Percentiles rank a stretch among this genome's conserved stretches.
Conservation (phyloP, 202 grass and related monocot genomes). For the Hordeum pubiflorum region DNA sequence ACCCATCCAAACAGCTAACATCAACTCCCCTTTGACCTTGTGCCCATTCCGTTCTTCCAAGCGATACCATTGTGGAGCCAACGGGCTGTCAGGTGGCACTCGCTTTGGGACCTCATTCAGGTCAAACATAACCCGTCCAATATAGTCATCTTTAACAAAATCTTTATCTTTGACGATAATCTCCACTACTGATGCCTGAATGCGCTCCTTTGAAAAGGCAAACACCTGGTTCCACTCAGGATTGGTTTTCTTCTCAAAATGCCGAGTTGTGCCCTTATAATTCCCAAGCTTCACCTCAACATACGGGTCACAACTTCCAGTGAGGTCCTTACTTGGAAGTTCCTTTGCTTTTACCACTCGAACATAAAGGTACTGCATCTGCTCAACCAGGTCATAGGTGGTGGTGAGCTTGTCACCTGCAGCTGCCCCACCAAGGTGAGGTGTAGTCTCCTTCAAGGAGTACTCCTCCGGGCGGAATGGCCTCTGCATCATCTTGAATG, state of each 20-base stretch:
- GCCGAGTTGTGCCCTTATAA: slow-evolving; percentile 21
- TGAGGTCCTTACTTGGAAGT: slow-evolving; percentile 34
- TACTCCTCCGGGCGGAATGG: slow-evolving; percentile 1
- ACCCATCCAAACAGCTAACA: slow-evolving; percentile 79
- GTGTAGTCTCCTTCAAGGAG: slow-evolving; percentile 13
- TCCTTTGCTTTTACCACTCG: slow-evolving; percentile 65
- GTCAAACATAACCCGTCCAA: not conserved
- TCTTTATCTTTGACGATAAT: slow-evolving; percentile 9
- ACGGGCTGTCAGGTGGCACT: slow-evolving; percentile 1
- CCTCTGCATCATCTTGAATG: slow-evolving; percentile 14
- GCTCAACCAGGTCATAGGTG: slow-evolving; percentile 72
- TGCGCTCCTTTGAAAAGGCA: slow-evolving; percentile 18
- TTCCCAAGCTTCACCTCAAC: slow-evolving; percentile 15
- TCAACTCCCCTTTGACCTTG: slow-evolving; percentile 60
- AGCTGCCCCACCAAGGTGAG: slow-evolving; percentile 31
- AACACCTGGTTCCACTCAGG: slow-evolving; percentile 74
- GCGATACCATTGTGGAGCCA: slow-evolving; percentile 9
- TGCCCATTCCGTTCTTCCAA: slow-evolving; percentile 22
- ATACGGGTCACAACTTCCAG: slow-evolving; percentile 6
- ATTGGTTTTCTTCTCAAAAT: slow-evolving; percentile 63
- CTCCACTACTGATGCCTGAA: slow-evolving; percentile 43
- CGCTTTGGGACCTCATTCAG: slow-evolving; percentile 13
- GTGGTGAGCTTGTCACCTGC: slow-evolving; percentile 57
- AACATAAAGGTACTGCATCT: slow-evolving; percentile 82
- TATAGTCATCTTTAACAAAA: slow-evolving; percentile 1